Conservation (phyloP, 768 basidiomycete genomes). For the Tremella fuciformis region DNA sequence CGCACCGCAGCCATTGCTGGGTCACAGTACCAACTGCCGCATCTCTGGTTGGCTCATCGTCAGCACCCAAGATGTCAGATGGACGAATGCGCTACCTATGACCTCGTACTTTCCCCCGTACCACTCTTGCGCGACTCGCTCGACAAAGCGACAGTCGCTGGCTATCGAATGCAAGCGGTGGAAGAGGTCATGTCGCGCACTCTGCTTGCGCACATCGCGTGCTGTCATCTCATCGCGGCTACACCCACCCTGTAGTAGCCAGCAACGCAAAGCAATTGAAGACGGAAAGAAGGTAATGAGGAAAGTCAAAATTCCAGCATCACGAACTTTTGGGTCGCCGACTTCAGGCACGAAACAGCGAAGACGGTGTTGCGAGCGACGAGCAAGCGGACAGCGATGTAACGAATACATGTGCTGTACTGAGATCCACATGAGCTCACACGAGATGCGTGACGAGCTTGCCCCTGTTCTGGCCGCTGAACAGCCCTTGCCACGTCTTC, state of each 20-base stretch:
- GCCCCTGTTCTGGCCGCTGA: conserved; percentile 38
- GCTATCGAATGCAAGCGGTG: conserved; percentile 83
- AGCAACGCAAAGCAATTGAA: too few relatives aligned
- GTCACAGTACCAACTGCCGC: conserved; percentile 90
- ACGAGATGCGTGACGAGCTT: conserved; percentile 42
- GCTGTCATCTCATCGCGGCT: conserved; percentile 3
- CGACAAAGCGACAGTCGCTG: conserved; percentile 71
- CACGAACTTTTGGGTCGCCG: too few relatives aligned
- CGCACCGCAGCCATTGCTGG: conserved; percentile 55
- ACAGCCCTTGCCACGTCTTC: conserved; percentile 32
- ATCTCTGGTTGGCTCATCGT: conserved; percentile 78
- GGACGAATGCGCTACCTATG: conserved; percentile 56
- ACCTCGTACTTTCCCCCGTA: conserved; percentile 38
- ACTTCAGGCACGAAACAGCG: too few relatives aligned
- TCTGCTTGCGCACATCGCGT: conserved; percentile 38
- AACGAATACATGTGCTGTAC: too few relatives aligned
- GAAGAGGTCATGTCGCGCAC: conserved; percentile 62
- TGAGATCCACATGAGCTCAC: not conserved
- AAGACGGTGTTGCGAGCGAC: too few relatives aligned
- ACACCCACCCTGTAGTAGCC: too few relatives aligned
- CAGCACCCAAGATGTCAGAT: conserved; percentile 4
- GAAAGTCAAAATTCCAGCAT: too few relatives aligned
- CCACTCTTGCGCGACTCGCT: conserved; percentile 57
- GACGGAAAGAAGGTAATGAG: too few relatives aligned
- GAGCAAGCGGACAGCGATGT: too few relatives aligned